Evolutionary conservation across 2,329 filamentous ascomycete species (phyloP).

Genomic region (Capronia coronata): DNA sequence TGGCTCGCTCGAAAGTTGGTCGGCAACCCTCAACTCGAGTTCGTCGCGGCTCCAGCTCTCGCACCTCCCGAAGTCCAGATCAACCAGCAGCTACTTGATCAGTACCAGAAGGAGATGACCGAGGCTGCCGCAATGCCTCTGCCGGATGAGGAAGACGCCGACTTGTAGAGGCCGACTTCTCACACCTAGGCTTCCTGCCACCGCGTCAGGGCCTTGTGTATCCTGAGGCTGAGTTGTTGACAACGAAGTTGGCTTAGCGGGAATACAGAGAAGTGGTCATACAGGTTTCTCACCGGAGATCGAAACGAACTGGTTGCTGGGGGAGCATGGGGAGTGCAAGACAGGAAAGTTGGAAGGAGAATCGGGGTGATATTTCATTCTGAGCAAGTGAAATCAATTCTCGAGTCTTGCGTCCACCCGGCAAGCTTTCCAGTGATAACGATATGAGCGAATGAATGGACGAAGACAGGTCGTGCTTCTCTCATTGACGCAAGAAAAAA

Average conservation of each 20-base stretch:
- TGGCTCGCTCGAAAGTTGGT: slow-evolving; percentile 98
- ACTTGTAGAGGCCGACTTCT: slow-evolving; percentile 36
- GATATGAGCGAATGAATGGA: slow-evolving; percentile 6
- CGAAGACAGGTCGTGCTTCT: slow-evolving; percentile 5
- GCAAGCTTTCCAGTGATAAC: slow-evolving; percentile 2
- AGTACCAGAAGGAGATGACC: slow-evolving; percentile 86
- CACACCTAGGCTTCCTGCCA: neutral
- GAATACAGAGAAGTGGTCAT: slow-evolving; percentile 18
- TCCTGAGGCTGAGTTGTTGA: neutral
- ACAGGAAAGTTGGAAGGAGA: neutral
- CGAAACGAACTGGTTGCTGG: no score
- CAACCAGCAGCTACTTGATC: slow-evolving; percentile 70
- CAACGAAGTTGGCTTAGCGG: slow-evolving; percentile 20
- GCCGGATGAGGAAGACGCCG: slow-evolving; percentile 85
- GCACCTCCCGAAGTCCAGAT: slow-evolving; percentile 88
- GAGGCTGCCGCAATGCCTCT: slow-evolving; percentile 75
- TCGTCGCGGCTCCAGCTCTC: slow-evolving; percentile 89
- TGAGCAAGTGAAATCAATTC: neutral
- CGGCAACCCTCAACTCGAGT: slow-evolving; percentile 88
- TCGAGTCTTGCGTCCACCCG: neutral
- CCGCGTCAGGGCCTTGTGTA: no score
- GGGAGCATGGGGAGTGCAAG: neutral
- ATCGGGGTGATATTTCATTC: neutral
- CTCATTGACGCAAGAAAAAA: neutral
- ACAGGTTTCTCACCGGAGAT: neutral